Conservation (phyloP, 768 basidiomycete species). For the Amanita rubescens region DNA sequence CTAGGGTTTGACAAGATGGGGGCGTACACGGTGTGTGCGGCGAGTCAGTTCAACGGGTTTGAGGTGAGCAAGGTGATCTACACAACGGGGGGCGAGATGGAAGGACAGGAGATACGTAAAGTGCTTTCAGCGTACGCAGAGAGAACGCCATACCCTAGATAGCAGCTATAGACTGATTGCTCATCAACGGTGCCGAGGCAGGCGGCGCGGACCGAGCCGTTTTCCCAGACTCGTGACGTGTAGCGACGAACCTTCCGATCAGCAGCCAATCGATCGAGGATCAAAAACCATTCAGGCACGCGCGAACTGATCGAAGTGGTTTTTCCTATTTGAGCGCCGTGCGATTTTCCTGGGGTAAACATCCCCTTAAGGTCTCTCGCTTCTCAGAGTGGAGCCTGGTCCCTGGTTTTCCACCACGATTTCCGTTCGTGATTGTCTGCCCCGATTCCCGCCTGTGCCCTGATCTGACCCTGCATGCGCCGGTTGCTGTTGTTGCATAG, state of each 20-base stretch:
- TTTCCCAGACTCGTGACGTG: not conserved
- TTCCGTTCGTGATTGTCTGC: not conserved
- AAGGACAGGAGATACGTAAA: conserved; percentile 42
- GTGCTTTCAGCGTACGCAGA: conserved; percentile 44
- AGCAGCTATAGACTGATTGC: no score
- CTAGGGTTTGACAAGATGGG: conserved; percentile 98
- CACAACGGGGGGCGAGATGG: conserved; percentile 51
- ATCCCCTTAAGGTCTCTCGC: not conserved
- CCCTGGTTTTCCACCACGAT: not conserved
- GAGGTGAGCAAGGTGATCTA: conserved; percentile 74
- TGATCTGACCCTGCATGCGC: not conserved
- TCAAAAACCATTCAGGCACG: conserved; percentile 6
- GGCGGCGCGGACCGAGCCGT: conserved; percentile 2
- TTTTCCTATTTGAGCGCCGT: not conserved
- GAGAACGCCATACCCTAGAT: not conserved
- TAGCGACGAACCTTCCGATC: no score
- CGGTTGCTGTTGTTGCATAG: not conserved
- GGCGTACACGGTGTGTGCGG: conserved; percentile 97
- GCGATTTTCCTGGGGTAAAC: conserved; percentile 6
- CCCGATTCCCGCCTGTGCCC: not conserved
- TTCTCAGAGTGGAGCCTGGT: conserved; percentile 5
- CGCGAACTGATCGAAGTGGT: conserved; percentile 5
- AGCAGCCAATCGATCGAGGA: conserved; percentile 8
- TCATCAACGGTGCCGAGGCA: not conserved
- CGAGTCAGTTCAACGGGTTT: conserved; percentile 94